These are phyloP conservation scores for Brassica incana DNA, from an alignment of 345 rosid genomes.

Conservation along the genomic window DNA sequence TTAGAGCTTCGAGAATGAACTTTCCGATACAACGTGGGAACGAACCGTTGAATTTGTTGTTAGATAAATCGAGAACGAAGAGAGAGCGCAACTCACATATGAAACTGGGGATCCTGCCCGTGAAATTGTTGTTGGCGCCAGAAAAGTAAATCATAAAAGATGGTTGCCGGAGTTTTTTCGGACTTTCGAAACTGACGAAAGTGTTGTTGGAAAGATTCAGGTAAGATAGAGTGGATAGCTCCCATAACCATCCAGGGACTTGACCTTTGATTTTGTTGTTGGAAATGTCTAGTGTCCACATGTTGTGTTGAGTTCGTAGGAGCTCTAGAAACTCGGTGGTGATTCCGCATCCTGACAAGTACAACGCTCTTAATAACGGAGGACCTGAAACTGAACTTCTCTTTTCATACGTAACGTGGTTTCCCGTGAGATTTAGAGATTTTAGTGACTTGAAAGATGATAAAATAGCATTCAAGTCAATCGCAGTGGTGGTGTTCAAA, in stretches of 20 bases:
- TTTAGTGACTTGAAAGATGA: not conserved
- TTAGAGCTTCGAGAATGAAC: not conserved
- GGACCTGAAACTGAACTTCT: not conserved
- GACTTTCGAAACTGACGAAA: not conserved
- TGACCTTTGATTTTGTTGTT: conserved; percentile 17
- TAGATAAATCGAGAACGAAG: not conserved
- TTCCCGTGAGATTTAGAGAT: conserved; percentile 11
- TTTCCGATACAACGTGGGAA: not conserved
- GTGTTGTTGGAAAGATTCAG: conserved; percentile 8
- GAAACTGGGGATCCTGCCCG: not conserved
- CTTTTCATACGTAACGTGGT: not conserved
- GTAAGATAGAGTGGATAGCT: rapidly evolving
- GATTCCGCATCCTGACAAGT: conserved; percentile 9
- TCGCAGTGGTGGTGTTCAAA: conserved; percentile 1
- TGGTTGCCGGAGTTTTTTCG: not conserved
- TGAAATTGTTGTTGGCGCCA: not conserved
- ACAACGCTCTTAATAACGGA: rapidly evolving
- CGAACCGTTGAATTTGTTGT: not conserved
- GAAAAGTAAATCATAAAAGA: rapidly evolving
- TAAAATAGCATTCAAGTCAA: not conserved
- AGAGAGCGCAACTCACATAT: not conserved
- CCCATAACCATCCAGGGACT: conserved; percentile 25
- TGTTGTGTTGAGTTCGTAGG: not conserved
- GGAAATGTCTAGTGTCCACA: not conserved
- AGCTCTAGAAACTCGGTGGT: conserved; percentile 14